Evolutionary conservation across 495 filamentous ascomycete genomes (phyloP), one percentile per base, ranked within the genome.

Genomic region (Chaetomium tenue): DNA sequence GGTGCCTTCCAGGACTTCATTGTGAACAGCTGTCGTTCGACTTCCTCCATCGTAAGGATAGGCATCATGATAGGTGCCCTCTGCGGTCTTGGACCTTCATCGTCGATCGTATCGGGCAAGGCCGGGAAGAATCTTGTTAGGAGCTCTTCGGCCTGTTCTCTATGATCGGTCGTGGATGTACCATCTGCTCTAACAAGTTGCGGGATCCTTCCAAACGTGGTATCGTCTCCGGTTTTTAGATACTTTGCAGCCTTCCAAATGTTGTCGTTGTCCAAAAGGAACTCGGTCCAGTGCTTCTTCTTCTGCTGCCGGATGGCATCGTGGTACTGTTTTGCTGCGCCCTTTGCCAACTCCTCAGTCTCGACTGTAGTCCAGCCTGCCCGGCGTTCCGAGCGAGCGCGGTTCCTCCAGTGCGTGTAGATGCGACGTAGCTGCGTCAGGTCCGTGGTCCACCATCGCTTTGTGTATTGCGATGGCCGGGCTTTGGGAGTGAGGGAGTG

Each of bases 401-500:
- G 26, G 52, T 54, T 54, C 28, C 52, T 54, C 52, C 18, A 54
- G 52, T 37, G 37, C 16, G 11, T 54, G 11, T 54, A 54, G 16
- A 37, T 37, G 3, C 18, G 28, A 37, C 52, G 52, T 13, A 54
- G 18, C 28, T 37, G 13, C 28, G 18, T 54, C 11, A 54, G 52
- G 52, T 54, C 52, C 5, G 28, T 54, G 20, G 52, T 65, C 56
- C 37, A 65, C 63, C 48, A 63, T 28, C 60, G 18, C 61, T 63
- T 63, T 22, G 61, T 53, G 44, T 63, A 63, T 58, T 5, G 61
- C n/a, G 42, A 63, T 48, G 53, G 61, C 26, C 44, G 57, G 11
- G 61, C 61, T 63, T 50, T 63, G 23, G 58, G 63, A 28, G 58
- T 65, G n/a, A 65, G 40, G 58, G 20, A 18, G 22, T 47, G 51